Conservation (phyloP, 768 basidiomycete species). For the Xerocomus brunneocitrinus region DNA sequence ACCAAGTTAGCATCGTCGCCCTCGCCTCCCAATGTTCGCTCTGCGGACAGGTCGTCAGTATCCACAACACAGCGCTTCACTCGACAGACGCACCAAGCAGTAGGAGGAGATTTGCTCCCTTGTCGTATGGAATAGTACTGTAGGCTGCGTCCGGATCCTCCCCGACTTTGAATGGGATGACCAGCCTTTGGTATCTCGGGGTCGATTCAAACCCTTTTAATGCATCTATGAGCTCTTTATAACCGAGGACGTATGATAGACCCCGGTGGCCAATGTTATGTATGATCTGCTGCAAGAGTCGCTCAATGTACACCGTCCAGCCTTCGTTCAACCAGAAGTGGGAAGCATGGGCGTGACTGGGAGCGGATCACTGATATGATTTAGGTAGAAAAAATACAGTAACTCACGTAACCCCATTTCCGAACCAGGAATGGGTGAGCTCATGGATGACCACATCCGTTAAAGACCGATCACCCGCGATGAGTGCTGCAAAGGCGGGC, state of each 20-base stretch:
- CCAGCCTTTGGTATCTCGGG: slow-evolving; percentile 73
- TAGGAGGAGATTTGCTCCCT: slow-evolving; percentile 85
- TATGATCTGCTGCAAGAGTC: slow-evolving; percentile 64
- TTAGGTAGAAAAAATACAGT: slow-evolving; percentile 6
- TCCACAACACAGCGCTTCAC: too few relatives aligned
- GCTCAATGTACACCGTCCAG: slow-evolving; percentile 93
- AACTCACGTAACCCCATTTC: slow-evolving; percentile 78
- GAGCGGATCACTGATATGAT: neutral
- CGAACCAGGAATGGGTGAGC: slow-evolving; percentile 84
- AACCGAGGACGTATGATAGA: slow-evolving; percentile 76
- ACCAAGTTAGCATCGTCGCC: slow-evolving; percentile 25
- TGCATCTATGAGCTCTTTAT: slow-evolving; percentile 66
- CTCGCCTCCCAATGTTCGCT: slow-evolving; percentile 52
- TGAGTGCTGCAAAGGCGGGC: slow-evolving; percentile 46
- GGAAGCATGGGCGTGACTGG: slow-evolving; percentile 62
- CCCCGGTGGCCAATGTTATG: slow-evolving; percentile 74
- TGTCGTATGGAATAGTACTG: slow-evolving; percentile 75
- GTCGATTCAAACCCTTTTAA: slow-evolving; percentile 53
- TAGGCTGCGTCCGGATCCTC: slow-evolving; percentile 81
- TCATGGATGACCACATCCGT: slow-evolving; percentile 92
- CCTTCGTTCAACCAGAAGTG: slow-evolving; percentile 93
- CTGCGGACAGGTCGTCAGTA: slow-evolving; percentile 21
- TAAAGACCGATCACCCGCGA: slow-evolving; percentile 81
- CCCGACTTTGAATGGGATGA: slow-evolving; percentile 63
- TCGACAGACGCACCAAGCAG: slow-evolving; percentile 53